A percentile compares a stretch with the other conserved stretches of the same genome.
phyloP scores from a whole-genome alignment of 2,329 filamentous ascomycete species.

The Septoria linicola region DNA sequence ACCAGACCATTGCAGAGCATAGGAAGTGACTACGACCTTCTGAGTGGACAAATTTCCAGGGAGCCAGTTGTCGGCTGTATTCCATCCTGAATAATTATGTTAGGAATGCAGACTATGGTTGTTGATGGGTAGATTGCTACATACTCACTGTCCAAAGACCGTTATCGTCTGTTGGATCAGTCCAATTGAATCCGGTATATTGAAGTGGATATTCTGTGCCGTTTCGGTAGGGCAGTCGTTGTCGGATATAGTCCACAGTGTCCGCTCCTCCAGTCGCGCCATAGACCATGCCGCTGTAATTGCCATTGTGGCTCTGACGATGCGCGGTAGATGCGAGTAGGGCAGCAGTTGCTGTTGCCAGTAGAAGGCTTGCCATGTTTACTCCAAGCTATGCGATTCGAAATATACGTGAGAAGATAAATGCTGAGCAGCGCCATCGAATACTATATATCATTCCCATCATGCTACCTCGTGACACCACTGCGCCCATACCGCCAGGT shows the following conservation, averaged over 20 bases:
- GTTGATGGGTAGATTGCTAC: too few species aligned
- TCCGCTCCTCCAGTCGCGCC: background rate
- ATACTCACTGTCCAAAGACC: slow-evolving; percentile 3
- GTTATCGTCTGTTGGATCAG: slow-evolving; percentile 1
- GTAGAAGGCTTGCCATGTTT: too few species aligned
- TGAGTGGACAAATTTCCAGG: slow-evolving; percentile 1
- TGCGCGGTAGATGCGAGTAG: too few species aligned
- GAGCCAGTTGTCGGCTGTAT: slow-evolving; percentile 7
- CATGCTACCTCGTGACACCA: too few species aligned
- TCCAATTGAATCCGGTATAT: slow-evolving; percentile 6
- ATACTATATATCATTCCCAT: too few species aligned
- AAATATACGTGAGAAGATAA: too few species aligned
- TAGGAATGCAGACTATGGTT: too few species aligned
- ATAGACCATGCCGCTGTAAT: background rate
- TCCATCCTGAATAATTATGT: background rate
- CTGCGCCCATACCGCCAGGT: too few species aligned
- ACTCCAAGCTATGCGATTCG: too few species aligned
- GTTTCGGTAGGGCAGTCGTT: slow-evolving; percentile 2
- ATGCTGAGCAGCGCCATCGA: too few species aligned
- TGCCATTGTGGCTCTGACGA: background rate
- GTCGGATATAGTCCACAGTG: slow-evolving; percentile 1
- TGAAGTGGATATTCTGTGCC: background rate
- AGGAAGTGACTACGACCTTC: slow-evolving; percentile 1
- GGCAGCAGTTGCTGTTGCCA: too few species aligned
- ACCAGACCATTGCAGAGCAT: background rate